phyloP scores from a whole-genome alignment of 2,329 filamentous ascomycete genomes.

The Ceratocystis harringtonii region DNA sequence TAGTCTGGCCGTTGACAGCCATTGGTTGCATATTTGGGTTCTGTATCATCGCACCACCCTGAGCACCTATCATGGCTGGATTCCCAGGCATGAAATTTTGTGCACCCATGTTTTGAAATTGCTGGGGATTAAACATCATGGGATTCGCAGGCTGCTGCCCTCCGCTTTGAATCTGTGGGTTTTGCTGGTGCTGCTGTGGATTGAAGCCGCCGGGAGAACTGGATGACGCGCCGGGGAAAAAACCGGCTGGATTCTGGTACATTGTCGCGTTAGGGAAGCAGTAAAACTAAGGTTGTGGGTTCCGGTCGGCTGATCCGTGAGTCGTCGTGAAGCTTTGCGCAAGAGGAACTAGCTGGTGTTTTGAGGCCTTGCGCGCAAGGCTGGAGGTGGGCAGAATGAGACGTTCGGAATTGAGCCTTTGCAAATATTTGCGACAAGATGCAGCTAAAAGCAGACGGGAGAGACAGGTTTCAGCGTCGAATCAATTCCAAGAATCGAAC shows the following conservation, averaged over 20 bases:
- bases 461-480: neutral
- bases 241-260: slow-evolving; percentile 15
- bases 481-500: neutral
- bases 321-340: neutral
- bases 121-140: slow-evolving; percentile 16
- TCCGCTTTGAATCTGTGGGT: slow-evolving; percentile 13
- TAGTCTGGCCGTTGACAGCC: slow-evolving; percentile 34
- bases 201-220: slow-evolving; percentile 14
- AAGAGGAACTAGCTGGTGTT: neutral
- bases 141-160: slow-evolving; percentile 13
- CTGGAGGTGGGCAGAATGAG: neutral
- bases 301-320: neutral
- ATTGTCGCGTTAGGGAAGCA: neutral
- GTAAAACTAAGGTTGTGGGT: neutral
- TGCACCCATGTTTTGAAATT: slow-evolving; percentile 29
- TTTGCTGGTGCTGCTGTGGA: slow-evolving; percentile 13
- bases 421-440: neutral
- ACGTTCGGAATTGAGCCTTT: neutral
- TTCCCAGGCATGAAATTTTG: slow-evolving; percentile 36
- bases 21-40: slow-evolving; percentile 44
- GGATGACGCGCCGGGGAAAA: slow-evolving; percentile 14
- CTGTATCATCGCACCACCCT: slow-evolving; percentile 46
- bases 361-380: slow-evolving; percentile 1
- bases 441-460: neutral
- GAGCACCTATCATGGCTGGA: slow-evolving; percentile 40